Evolutionary conservation across 306 rosid species (phyloP).

Genomic region (Sesbania bispinosa): DNA sequence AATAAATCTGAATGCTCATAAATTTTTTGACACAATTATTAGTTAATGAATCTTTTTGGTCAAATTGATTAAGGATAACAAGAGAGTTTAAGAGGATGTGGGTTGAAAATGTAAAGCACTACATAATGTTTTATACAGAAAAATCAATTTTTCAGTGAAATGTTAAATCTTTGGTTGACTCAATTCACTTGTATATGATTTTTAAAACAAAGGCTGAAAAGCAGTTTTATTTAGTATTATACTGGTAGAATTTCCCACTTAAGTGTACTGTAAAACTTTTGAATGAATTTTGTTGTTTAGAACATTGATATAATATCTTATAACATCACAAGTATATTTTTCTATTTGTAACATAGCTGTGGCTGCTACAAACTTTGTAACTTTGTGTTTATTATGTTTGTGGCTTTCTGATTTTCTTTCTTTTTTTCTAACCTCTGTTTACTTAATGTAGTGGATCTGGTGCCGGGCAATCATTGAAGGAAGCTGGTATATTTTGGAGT

Average conservation of each 20-base stretch:
- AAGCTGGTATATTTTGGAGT: slow-evolving; percentile 84
- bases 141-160: neutral
- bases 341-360: neutral
- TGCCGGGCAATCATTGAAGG: slow-evolving; percentile 79
- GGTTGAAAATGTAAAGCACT: neutral
- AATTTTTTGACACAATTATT: neutral
- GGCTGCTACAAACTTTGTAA: neutral
- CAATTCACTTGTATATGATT: neutral
- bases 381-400: neutral
- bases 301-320: neutral
- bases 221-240: neutral
- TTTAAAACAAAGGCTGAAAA: neutral
- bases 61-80: neutral
- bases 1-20: neutral
- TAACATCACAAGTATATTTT: neutral
- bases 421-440: slow-evolving; percentile 22
- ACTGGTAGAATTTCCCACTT: neutral
- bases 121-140: neutral
- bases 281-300: neutral
- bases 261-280: neutral
- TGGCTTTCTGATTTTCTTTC: slow-evolving; percentile 14
- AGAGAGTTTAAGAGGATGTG: neutral
- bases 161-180: neutral
- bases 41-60: neutral
- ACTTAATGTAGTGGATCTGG: slow-evolving; percentile 65